phyloP scores from a whole-genome alignment of 2,329 filamentous ascomycete genomes.

The Aureobasidium leucospermi region DNA sequence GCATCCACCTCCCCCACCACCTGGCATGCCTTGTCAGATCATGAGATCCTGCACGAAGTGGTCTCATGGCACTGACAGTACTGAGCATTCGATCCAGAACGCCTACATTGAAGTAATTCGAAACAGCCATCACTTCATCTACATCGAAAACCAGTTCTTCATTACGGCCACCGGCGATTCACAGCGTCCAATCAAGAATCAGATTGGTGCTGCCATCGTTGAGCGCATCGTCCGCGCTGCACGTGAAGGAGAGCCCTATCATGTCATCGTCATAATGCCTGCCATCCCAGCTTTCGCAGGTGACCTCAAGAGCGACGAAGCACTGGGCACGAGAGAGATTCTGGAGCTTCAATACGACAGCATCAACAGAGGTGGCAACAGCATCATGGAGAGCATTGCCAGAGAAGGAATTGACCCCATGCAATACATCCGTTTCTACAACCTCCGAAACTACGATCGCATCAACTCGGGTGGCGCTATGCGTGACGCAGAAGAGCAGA shows the following conservation, averaged over 20 bases:
- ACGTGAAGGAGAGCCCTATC: slow-evolving; percentile 58
- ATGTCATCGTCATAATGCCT: slow-evolving; percentile 70
- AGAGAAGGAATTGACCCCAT: slow-evolving; percentile 61
- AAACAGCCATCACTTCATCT: slow-evolving; percentile 82
- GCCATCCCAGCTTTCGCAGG: slow-evolving; percentile 77
- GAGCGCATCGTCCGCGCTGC: slow-evolving; percentile 68
- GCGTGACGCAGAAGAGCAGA: slow-evolving; percentile 51
- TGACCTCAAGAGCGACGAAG: slow-evolving; percentile 64
- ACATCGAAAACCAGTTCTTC: slow-evolving; percentile 67
- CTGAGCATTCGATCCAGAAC: slow-evolving; percentile 77
- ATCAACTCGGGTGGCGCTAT: slow-evolving; percentile 64
- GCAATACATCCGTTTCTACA: slow-evolving; percentile 76
- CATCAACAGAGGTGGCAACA: slow-evolving; percentile 69
- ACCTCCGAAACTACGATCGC: slow-evolving; percentile 75
- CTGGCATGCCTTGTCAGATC: slow-evolving; percentile 57
- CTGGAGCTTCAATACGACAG: slow-evolving; percentile 83
- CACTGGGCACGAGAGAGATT: slow-evolving; percentile 71
- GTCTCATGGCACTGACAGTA: slow-evolving; percentile 48
- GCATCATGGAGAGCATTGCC: slow-evolving; percentile 65
- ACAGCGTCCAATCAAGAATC: slow-evolving; percentile 67
- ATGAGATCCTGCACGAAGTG: slow-evolving; percentile 55
- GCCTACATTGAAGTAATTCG: slow-evolving; percentile 80
- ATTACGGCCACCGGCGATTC: slow-evolving; percentile 69
- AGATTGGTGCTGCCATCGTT: slow-evolving; percentile 71
- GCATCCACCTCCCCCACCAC: slow-evolving; percentile 10